Evolutionary conservation across 208 protist species (phyloP).

Genomic region (Wallacemonas rigidus): DNA sequence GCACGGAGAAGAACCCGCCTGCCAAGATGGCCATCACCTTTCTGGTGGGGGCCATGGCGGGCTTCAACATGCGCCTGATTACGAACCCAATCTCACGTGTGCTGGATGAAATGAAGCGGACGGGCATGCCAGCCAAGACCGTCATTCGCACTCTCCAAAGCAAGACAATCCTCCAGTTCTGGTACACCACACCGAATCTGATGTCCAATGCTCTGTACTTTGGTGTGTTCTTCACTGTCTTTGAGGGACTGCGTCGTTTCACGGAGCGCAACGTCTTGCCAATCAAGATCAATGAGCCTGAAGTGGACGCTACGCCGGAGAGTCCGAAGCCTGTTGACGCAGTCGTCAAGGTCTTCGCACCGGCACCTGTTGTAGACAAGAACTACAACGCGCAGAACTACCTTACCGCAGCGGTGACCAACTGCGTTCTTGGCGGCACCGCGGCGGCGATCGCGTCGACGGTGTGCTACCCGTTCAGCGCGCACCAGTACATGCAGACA

Average conservation of each 20-base stretch:
- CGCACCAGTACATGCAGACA: conserved; percentile 88
- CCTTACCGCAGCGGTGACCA: conserved; percentile 46
- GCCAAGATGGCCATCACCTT: conserved; percentile 85
- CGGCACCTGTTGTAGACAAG: conserved; percentile 27
- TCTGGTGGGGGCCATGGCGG: conserved; percentile 70
- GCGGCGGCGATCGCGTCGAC: conserved; percentile 82
- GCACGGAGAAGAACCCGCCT: conserved; percentile 57
- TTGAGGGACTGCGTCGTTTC: conserved; percentile 89
- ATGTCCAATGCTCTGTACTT: conserved; percentile 87
- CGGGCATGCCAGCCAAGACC: conserved; percentile 52
- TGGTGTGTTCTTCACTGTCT: conserved; percentile 83
- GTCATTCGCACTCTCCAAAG: conserved; percentile 60
- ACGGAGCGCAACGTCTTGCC: conserved; percentile 73
- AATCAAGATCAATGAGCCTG: conserved; percentile 23
- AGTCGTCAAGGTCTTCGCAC: conserved; percentile 14
- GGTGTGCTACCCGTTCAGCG: conserved; percentile 87
- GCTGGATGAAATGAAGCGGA: conserved; percentile 78
- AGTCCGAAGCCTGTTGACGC: neutral
- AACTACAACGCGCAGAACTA: conserved; percentile 71
- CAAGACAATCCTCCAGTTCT: conserved; percentile 90
- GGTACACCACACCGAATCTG: conserved; percentile 84
- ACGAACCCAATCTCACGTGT: conserved; percentile 88
- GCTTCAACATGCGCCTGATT: conserved; percentile 85
- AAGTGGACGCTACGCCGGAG: conserved; percentile 17
- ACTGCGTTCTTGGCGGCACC: conserved; percentile 73